These are phyloP conservation scores for Acer negundo DNA, from an alignment of 345 rosid species.

Conservation along the genomic window DNA sequence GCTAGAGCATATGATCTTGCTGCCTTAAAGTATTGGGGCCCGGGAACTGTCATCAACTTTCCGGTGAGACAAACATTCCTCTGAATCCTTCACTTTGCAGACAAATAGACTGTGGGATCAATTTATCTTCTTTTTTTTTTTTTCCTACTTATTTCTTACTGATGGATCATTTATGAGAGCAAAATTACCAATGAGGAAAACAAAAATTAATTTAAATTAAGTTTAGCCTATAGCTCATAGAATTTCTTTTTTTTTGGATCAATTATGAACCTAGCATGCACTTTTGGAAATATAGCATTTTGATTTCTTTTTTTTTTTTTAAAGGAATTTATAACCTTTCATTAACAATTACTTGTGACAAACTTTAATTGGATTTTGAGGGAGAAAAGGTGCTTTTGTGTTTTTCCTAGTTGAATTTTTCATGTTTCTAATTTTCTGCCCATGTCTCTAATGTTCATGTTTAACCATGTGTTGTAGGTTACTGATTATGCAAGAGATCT, in stretches of 20 bases:
- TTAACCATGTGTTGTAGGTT: conserved; percentile 50
- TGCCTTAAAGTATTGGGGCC: conserved; percentile 98
- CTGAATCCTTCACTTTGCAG: not conserved
- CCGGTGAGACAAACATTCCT: conserved; percentile 55
- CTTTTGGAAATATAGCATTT: not conserved
- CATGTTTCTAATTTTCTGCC: not conserved
- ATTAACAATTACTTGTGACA: not conserved
- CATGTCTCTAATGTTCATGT: not conserved
- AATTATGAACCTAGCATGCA: not conserved
- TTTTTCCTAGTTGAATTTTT: not conserved
- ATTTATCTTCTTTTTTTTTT: not conserved
- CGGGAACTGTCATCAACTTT: conserved; percentile 96
- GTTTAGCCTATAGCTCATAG: not conserved
- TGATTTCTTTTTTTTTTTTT: not conserved
- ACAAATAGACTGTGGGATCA: not conserved
- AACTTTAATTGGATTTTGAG: not conserved
- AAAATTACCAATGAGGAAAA: not conserved
- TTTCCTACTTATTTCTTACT: not conserved
- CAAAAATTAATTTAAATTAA: not conserved
- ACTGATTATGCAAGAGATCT: conserved; percentile 92
- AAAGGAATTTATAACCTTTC: not conserved
- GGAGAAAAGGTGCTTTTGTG: not conserved
- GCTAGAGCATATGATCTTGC: conserved; percentile 99
- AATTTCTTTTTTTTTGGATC: not conserved
- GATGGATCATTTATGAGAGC: not conserved